Percentiles rank a stretch among this genome's conserved stretches.
Evolutionary conservation across 345 rosid species (phyloP).

Genomic region (Salix udensis): DNA sequence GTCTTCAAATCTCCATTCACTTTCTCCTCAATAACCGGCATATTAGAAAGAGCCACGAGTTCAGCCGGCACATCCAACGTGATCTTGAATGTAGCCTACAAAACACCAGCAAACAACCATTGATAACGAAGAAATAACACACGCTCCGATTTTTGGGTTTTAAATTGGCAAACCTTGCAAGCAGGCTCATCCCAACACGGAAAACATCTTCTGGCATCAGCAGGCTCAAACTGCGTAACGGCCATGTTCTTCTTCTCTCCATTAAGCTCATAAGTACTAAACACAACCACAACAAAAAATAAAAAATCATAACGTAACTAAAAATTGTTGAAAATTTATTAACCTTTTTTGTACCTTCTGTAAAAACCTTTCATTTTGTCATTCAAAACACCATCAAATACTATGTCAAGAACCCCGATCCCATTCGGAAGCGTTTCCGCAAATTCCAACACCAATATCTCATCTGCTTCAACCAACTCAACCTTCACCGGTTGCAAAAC

Average conservation of each 20-base stretch:
- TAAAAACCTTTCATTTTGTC: slow-evolving; percentile 93
- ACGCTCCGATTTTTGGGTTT: not conserved
- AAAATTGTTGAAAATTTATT: too few species aligned
- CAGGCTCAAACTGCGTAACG: slow-evolving; percentile 96
- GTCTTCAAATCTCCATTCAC: slow-evolving; percentile 61
- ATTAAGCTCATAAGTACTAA: slow-evolving; percentile 64
- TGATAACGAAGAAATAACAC: not conserved
- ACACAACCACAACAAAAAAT: not conserved
- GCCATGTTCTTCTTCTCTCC: slow-evolving; percentile 98
- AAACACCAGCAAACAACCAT: slow-evolving; percentile 14
- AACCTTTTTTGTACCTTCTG: slow-evolving; percentile 46
- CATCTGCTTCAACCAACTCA: slow-evolving; percentile 57
- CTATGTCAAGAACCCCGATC: slow-evolving; percentile 58
- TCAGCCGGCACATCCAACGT: slow-evolving; percentile 81
- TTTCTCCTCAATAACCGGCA: slow-evolving; percentile 71
- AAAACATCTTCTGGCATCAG: slow-evolving; percentile 90
- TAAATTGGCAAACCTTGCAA: slow-evolving; percentile 57
- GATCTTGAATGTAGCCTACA: slow-evolving; percentile 89
- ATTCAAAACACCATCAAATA: slow-evolving; percentile 62
- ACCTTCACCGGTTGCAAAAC: slow-evolving; percentile 47
- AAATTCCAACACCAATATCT: slow-evolving; percentile 77
- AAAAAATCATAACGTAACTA: not conserved
- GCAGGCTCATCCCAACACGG: slow-evolving; percentile 99
- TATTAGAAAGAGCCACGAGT: slow-evolving; percentile 85
- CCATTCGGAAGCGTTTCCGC: slow-evolving; percentile 56